Percentiles rank a stretch among this genome's conserved stretches.
phyloP scores from a whole-genome alignment of 2,329 filamentous ascomycete genomes.

The Apiospora phragmitis region DNA sequence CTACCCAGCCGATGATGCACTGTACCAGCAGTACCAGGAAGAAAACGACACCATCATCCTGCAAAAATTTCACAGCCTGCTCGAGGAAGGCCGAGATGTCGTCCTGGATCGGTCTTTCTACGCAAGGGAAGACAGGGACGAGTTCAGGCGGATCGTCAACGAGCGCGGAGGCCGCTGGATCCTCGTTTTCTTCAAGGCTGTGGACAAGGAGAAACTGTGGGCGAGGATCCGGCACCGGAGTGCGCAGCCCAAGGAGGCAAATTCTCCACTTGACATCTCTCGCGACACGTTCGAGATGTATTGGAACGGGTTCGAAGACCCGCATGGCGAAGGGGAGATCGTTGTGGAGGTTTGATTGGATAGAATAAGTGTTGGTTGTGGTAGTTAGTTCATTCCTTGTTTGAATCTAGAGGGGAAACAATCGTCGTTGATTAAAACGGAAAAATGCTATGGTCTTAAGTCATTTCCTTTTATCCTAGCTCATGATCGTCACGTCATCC shows the following conservation, averaged over 20 bases:
- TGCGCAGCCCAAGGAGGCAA: slow-evolving; percentile 29
- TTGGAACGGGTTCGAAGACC: slow-evolving; percentile 25
- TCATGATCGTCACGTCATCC: not conserved
- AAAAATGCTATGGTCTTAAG: not conserved
- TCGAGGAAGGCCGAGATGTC: slow-evolving; percentile 23
- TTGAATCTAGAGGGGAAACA: not conserved
- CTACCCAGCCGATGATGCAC: slow-evolving; percentile 25
- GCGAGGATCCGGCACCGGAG: slow-evolving; percentile 30
- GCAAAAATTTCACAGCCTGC: slow-evolving; percentile 12
- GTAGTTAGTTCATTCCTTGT: too few relatives aligned
- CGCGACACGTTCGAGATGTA: slow-evolving; percentile 23
- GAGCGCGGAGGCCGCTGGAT: slow-evolving; percentile 29
- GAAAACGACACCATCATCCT: slow-evolving; percentile 19
- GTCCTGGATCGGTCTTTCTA: slow-evolving; percentile 35
- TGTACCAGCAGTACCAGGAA: slow-evolving; percentile 19
- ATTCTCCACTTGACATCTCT: slow-evolving; percentile 24
- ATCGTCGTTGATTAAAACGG: not conserved
- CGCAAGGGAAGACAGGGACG: slow-evolving; percentile 30
- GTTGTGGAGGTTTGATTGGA: slow-evolving; percentile 16
- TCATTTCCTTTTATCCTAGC: not conserved
- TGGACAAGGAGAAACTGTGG: slow-evolving; percentile 30
- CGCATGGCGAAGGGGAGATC: slow-evolving; percentile 22
- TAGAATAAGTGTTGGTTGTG: not conserved
- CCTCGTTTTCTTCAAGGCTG: slow-evolving; percentile 29
- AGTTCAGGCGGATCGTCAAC: slow-evolving; percentile 29